phyloP scores from a whole-genome alignment of 169 alveolate species.

The Plasmodium cynomolgi region DNA sequence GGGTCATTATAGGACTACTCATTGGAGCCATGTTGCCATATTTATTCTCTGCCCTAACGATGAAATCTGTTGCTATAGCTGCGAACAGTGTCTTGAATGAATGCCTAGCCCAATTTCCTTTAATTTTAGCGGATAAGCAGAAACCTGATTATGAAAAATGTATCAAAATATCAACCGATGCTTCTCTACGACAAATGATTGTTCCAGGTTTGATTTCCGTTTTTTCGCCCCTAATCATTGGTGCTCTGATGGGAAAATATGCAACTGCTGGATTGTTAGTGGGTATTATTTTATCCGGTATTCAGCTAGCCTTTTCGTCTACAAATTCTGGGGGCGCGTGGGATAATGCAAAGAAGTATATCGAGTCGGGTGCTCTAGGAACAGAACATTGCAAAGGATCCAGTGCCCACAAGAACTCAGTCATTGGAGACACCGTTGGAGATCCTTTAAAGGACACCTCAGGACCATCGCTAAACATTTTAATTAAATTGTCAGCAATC shows the following conservation, averaged over 20 bases:
- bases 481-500: constrained; percentile 89
- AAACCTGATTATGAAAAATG: constrained; percentile 91
- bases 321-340: constrained; percentile 93
- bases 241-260: constrained; percentile 87
- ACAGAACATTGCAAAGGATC: constrained; percentile 79
- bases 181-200: constrained; percentile 91
- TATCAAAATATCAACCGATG: constrained; percentile 87
- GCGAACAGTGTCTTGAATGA: constrained; percentile 90
- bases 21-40: constrained; percentile 94
- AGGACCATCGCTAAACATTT: constrained; percentile 92
- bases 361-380: constrained; percentile 86
- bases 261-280: constrained; percentile 93
- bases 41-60: constrained; percentile 91
- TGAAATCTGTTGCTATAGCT: constrained; percentile 93
- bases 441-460: constrained; percentile 96
- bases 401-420: constrained; percentile 89
- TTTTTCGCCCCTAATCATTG: constrained; percentile 86
- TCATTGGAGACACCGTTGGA: constrained; percentile 95
- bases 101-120: constrained; percentile 89
- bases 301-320: constrained; percentile 90
- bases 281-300: constrained; percentile 92
- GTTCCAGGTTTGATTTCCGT: constrained; percentile 90
- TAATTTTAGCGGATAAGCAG: constrained; percentile 79
- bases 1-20: constrained; percentile 87
- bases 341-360: constrained; percentile 93